These are phyloP conservation scores for Diaporthe citriasiana DNA, from an alignment of 2,329 filamentous ascomycete species.

Conservation along the genomic window DNA sequence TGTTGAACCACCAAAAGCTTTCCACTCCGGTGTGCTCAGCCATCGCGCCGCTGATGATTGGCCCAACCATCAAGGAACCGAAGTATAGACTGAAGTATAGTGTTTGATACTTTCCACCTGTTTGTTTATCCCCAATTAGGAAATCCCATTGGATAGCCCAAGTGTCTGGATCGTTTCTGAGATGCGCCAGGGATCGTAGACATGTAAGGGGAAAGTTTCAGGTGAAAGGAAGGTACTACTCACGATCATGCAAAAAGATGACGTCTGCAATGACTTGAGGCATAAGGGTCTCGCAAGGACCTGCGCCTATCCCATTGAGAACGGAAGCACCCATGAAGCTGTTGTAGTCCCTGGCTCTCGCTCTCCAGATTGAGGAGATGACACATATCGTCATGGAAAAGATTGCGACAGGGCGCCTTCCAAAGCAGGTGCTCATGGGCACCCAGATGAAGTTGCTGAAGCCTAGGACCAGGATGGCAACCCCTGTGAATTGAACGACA, in stretches of 20 bases:
- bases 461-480: conserved; percentile 62
- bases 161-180: too few species aligned
- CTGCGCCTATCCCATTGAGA: conserved; percentile 74
- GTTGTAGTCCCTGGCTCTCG: conserved; percentile 68
- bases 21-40: conserved; percentile 70
- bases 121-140: background rate
- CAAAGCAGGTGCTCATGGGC: conserved; percentile 61
- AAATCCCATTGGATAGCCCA: too few species aligned
- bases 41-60: conserved; percentile 67
- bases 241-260: conserved; percentile 74
- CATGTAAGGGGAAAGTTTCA: background rate
- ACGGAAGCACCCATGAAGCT: conserved; percentile 75
- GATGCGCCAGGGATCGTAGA: background rate
- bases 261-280: conserved; percentile 75
- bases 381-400: conserved; percentile 59
- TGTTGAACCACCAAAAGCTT: conserved; percentile 77
- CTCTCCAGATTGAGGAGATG: conserved; percentile 64
- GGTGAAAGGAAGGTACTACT: background rate
- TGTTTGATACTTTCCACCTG: conserved; percentile 63
- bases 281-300: conserved; percentile 73
- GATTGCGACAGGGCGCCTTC: conserved; percentile 63
- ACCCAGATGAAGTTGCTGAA: conserved; percentile 69
- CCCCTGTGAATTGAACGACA: conserved; percentile 64
- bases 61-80: conserved; percentile 68
- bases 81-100: conserved; percentile 74